These are phyloP conservation scores for Russula olivacea DNA, from an alignment of 768 basidiomycete genomes.

Conservation along the genomic window DNA sequence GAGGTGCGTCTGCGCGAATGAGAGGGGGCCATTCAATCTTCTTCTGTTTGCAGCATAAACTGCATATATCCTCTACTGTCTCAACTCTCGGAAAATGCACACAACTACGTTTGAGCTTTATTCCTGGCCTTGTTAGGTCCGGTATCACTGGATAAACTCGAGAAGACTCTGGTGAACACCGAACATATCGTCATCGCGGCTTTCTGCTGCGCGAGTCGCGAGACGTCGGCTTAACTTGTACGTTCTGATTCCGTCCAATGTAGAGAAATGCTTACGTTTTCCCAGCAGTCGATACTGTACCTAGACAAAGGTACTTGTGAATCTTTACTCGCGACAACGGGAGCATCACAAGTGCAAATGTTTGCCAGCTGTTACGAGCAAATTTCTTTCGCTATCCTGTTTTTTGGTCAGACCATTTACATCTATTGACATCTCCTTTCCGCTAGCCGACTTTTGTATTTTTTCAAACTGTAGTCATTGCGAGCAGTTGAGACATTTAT, in stretches of 20 bases:
- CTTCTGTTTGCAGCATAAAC: too few relatives aligned
- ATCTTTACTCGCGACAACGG: too few relatives aligned
- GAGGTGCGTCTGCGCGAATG: too few relatives aligned
- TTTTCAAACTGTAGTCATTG: too few relatives aligned
- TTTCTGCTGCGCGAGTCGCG: neutral
- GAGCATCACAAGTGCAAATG: neutral
- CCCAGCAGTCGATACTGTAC: too few relatives aligned
- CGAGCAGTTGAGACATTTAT: too few relatives aligned
- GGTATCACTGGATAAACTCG: neutral
- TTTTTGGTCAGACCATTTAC: neutral
- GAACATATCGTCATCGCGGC: neutral
- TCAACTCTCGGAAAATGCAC: neutral
- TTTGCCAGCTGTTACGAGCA: neutral
- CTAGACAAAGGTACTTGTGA: too few relatives aligned
- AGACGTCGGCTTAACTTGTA: neutral
- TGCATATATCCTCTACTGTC: too few relatives aligned
- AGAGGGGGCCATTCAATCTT: too few relatives aligned
- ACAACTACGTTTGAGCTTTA: neutral
- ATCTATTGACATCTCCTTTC: neutral
- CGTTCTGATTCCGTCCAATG: neutral
- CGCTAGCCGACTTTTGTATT: neutral
- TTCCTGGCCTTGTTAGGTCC: neutral
- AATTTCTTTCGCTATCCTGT: too few relatives aligned
- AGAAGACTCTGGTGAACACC: neutral
- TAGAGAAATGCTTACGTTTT: too few relatives aligned